Conservation (phyloP, 1,284 basidiomycete genomes). For the Violaceomyces palustris region DNA sequence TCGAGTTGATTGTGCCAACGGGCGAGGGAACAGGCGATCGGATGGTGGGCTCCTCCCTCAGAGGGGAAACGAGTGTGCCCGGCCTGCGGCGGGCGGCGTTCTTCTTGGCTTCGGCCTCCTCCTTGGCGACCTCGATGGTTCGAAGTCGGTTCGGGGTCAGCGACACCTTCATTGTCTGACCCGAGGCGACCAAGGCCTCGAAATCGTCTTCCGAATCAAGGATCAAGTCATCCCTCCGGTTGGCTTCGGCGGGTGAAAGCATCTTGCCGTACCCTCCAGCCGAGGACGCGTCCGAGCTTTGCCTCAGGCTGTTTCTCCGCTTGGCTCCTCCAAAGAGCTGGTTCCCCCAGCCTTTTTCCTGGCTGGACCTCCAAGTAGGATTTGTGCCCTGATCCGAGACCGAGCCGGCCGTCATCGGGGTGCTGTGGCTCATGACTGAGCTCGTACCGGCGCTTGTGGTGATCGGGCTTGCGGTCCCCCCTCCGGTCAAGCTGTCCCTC, state of each 20-base stretch:
- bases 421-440: no score
- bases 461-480: no score
- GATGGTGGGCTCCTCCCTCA: conserved; percentile 15
- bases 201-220: conserved; percentile 37
- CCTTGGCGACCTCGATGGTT: conserved; percentile 36
- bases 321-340: conserved; percentile 7
- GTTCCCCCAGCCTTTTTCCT: no score
- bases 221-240: conserved; percentile 3
- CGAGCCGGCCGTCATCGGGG: no score
- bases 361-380: no score
- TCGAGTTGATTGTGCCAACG: no score
- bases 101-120: conserved; percentile 14
- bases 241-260: conserved; percentile 1
- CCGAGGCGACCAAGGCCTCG: conserved; percentile 39
- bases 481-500: no score
- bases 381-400: no score
- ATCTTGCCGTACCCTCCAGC: conserved; percentile 4
- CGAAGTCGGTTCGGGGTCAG: conserved; percentile 65
- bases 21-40: no score
- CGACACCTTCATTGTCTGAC: conserved; percentile 63
- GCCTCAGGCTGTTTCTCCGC: conserved; percentile 36
- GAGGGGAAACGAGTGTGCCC: conserved; percentile 10
- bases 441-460: no score
- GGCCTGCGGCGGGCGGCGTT: conserved; percentile 17
- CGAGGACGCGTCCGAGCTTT: conserved; percentile 20